A percentile compares a stretch with the other conserved stretches of the same genome.
Conservation (phyloP, 805 yeast species). For the Tetrapisispora iriomotensis region DNA sequence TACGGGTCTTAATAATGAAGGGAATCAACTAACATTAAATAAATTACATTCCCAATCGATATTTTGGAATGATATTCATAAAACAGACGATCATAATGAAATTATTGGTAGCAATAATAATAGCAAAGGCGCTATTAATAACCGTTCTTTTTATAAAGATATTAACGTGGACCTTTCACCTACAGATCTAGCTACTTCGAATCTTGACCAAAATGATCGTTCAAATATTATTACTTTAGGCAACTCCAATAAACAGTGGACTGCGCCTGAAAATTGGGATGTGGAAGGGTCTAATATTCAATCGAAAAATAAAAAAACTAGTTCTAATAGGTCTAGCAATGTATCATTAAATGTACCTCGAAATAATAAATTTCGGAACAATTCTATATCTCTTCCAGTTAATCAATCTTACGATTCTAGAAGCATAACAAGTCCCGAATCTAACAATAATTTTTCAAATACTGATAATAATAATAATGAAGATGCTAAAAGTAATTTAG, state of each 20-base stretch:
- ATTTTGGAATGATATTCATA: slow-evolving; percentile 3
- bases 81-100: not conserved
- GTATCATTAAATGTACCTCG: slow-evolving; percentile 1
- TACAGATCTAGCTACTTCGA: not conserved
- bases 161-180: not conserved
- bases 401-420: not conserved
- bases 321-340: slow-evolving; percentile 4
- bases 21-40: not conserved
- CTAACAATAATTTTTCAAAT: not conserved
- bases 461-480: not conserved
- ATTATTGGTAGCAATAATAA: too few species aligned
- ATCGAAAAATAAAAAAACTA: slow-evolving; percentile 5
- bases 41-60: not conserved
- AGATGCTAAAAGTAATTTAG: not conserved
- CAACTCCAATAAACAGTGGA: slow-evolving; percentile 30
- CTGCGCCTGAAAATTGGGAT: slow-evolving; percentile 56
- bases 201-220: not conserved
- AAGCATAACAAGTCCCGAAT: not conserved
- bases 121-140: too few species aligned
- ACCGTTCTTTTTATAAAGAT: not conserved
- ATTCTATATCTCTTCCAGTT: not conserved
- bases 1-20: not conserved
- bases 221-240: not conserved
- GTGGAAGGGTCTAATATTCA: slow-evolving; percentile 29
- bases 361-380: slow-evolving; percentile 8